Base-by-base conservation (phyloP, 495 filamentous ascomycete genomes). In the Penicillium paxilli region DNA sequence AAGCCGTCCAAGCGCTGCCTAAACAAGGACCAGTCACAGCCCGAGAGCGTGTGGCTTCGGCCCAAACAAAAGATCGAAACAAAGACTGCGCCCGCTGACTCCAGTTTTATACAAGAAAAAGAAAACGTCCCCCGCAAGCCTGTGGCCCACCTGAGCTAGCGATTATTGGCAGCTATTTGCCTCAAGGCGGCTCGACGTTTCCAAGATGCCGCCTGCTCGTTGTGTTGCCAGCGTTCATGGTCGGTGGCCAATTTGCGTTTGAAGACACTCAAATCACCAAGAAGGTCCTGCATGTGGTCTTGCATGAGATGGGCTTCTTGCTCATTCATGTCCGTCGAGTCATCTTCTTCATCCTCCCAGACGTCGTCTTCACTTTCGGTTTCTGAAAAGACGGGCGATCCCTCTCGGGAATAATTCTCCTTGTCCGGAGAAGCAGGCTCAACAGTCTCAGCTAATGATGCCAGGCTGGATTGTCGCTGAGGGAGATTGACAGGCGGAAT, bases 241-340 rank as follows among this genome's bases (percentile, higher is more conserved):
- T 98, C 94, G 56, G 92, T 89, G 14, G 78, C 83, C 30, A 96
- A 78, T 74, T 96, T 96, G 60, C 83, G 81, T 63, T 86, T 87
- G 70, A 97, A 96, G 59, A 96, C 62, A 17, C 82, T 82, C 38
- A 98, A 63, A 61, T 96, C 92, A 49, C 84, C 81, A 51, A 96
- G 73, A 49, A 94, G 71, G 41, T 86, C 83, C 51, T 87, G 79
- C 78, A 90, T 85, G 61, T 81, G 77, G 23, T 80, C 79, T 54
- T 91, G 85, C 74, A 88, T 82, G 44, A 87, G 85, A 28, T 76
- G 58, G 0, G 76, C 79, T 38, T 79, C 75, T 2, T 60, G 44
- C n/a, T 79, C 68, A 25, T 58, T 62, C 14, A 38, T 30, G 21
- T 47, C 23, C 45, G 50, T 49, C 23, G 17, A 49, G 17, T 62